These are phyloP conservation scores for Collybia sp. DNA, from an alignment of 768 basidiomycete species.

Conservation along the genomic window DNA sequence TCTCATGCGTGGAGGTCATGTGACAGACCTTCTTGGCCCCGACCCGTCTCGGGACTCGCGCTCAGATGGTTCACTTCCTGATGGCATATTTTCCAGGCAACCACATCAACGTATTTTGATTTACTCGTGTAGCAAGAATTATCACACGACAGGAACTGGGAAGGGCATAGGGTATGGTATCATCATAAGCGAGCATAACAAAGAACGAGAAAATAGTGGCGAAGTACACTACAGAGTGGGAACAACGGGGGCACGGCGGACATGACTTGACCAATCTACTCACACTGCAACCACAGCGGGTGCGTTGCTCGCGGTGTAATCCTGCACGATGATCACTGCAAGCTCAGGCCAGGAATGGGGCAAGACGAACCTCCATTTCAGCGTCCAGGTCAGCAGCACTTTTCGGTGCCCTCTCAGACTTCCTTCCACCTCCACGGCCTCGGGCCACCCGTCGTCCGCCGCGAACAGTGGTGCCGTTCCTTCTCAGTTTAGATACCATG, in stretches of 20 bases:
- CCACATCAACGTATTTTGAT: too few relatives aligned
- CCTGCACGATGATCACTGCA: slow-evolving; percentile 31
- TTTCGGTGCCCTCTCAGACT: slow-evolving; percentile 65
- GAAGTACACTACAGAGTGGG: slow-evolving; percentile 11
- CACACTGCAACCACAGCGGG: slow-evolving; percentile 35
- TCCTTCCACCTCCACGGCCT: slow-evolving; percentile 35
- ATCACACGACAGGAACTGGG: too few relatives aligned
- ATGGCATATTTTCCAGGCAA: too few relatives aligned
- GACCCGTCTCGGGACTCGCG: too few relatives aligned
- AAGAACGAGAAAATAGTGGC: background rate
- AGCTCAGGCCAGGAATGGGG: background rate
- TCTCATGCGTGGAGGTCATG: too few relatives aligned
- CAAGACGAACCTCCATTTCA: slow-evolving; percentile 83
- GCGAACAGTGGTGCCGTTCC: slow-evolving; percentile 27
- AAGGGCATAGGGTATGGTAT: too few relatives aligned
- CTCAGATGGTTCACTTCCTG: too few relatives aligned
- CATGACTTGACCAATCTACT: slow-evolving; percentile 15
- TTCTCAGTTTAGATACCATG: slow-evolving; percentile 13
- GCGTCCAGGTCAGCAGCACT: slow-evolving; percentile 90
- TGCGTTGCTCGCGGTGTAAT: slow-evolving; percentile 60
- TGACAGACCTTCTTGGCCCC: too few relatives aligned
- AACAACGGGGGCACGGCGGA: slow-evolving; percentile 9
- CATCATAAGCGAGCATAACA: too few relatives aligned
- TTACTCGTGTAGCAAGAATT: too few relatives aligned
- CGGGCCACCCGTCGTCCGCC: slow-evolving; percentile 31